phyloP scores from a whole-genome alignment of 371 early-diverging fungal species.

The Mortierella polycephala region DNA sequence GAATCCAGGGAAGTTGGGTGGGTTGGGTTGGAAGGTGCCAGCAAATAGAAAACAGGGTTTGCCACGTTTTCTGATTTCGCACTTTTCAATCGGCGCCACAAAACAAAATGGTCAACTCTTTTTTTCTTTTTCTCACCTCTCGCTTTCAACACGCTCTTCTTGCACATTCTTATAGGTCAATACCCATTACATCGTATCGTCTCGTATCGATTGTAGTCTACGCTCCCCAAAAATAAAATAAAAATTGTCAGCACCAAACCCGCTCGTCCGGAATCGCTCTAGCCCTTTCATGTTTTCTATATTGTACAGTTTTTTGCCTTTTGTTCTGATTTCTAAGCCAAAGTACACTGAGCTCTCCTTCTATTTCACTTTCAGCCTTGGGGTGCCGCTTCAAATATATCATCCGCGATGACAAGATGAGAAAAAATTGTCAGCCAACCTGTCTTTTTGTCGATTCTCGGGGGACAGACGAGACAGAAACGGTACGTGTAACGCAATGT shows the following conservation, averaged over 20 bases:
- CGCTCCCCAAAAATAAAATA: background rate
- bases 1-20: too few species aligned
- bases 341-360: background rate
- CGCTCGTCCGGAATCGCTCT: background rate
- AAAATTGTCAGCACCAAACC: background rate
- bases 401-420: background rate
- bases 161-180: too few species aligned
- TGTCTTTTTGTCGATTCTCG: too few species aligned
- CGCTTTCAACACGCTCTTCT: background rate
- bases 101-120: background rate
- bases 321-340: background rate
- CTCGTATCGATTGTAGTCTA: background rate
- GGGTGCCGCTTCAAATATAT: constrained; percentile 21
- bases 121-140: background rate
- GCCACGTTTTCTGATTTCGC: constrained; percentile 27
- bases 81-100: constrained; percentile 10
- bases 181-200: background rate
- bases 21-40: background rate
- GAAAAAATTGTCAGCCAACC: too few species aligned
- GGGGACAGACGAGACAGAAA: too few species aligned
- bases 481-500: too few species aligned
- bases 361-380: background rate
- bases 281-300: too few species aligned
- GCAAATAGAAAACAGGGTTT: constrained; percentile 9
- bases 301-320: background rate